Conservation (phyloP, 2,329 filamentous ascomycete genomes). For the Zalaria obscura region DNA sequence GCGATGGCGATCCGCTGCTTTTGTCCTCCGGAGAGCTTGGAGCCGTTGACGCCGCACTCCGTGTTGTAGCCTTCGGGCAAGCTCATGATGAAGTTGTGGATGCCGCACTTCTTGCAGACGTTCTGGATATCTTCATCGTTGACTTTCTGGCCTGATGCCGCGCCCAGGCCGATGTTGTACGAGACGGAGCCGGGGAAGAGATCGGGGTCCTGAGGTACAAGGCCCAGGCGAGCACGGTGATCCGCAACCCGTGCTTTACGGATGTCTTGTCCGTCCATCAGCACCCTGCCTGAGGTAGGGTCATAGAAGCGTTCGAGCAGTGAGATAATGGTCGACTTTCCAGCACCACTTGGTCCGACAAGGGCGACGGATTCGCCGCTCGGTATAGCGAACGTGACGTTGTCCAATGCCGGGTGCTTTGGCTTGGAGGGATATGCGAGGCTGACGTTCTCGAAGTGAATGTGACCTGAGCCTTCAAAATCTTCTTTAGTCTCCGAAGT, state of each 20-base stretch:
- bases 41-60: conserved; percentile 27
- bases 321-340: conserved; percentile 31
- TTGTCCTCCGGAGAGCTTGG: conserved; percentile 30
- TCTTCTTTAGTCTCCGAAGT: background rate
- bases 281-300: conserved; percentile 22
- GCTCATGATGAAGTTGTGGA: conserved; percentile 33
- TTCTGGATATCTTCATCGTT: conserved; percentile 16
- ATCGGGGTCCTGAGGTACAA: conserved; percentile 32
- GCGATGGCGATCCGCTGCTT: conserved; percentile 32
- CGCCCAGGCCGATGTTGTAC: conserved; percentile 29
- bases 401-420: conserved; percentile 26
- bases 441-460: conserved; percentile 22
- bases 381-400: conserved; percentile 32
- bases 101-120: conserved; percentile 27
- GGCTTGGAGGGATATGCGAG: conserved; percentile 23
- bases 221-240: conserved; percentile 24
- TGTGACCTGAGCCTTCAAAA: conserved; percentile 5
- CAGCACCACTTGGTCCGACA: conserved; percentile 30
- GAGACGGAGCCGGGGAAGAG: conserved; percentile 29
- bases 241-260: conserved; percentile 19
- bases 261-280: conserved; percentile 28
- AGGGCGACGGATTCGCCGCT: conserved; percentile 39
- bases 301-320: conserved; percentile 33
- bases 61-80: conserved; percentile 34
- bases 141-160: conserved; percentile 10